A percentile compares a stretch with the other conserved stretches of the same genome.
Evolutionary conservation across 495 filamentous ascomycete genomes (phyloP).

Genomic region (Astrothelium macrocarpum): DNA sequence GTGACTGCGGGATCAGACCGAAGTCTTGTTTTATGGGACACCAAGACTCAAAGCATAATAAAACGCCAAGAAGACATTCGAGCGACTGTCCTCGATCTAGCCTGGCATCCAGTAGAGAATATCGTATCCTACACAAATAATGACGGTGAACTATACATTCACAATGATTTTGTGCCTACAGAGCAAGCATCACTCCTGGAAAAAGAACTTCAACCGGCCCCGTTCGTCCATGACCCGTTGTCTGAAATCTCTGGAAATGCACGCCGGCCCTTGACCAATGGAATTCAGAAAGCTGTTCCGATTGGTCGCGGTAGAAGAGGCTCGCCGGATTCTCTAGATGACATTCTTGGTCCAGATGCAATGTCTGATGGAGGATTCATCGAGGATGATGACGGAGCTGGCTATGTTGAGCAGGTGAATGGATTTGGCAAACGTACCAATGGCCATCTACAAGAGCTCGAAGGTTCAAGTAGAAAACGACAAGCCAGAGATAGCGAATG

Average conservation of each 20-base stretch:
- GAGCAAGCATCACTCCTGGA: slow-evolving; percentile 53
- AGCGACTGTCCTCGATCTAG: slow-evolving; percentile 68
- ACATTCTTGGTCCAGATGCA: slow-evolving; percentile 43
- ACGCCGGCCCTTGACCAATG: slow-evolving; percentile 45
- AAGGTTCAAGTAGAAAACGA: slow-evolving; percentile 51
- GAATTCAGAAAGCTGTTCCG: slow-evolving; percentile 39
- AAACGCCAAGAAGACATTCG: slow-evolving; percentile 36
- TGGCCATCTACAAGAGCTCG: slow-evolving; percentile 41
- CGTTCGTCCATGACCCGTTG: slow-evolving; percentile 74
- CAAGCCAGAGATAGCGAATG: slow-evolving; percentile 40
- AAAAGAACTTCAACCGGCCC: slow-evolving; percentile 59
- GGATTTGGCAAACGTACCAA: slow-evolving; percentile 50
- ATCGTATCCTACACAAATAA: slow-evolving; percentile 81
- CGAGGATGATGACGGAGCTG: slow-evolving; percentile 90
- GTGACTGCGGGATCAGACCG: slow-evolving; percentile 75
- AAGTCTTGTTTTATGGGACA: slow-evolving; percentile 79
- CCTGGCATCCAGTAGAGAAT: slow-evolving; percentile 87
- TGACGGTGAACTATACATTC: slow-evolving; percentile 85
- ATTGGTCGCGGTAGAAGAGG: slow-evolving; percentile 33
- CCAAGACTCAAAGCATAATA: slow-evolving; percentile 69
- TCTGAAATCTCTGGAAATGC: slow-evolving; percentile 60
- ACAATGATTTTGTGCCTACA: slow-evolving; percentile 63
- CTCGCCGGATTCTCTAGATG: slow-evolving; percentile 51
- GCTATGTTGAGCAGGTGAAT: slow-evolving; percentile 63
- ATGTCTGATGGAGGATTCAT: slow-evolving; percentile 53